Conservation (phyloP, 305 asterid genomes). For the Fraxinus ornus region DNA sequence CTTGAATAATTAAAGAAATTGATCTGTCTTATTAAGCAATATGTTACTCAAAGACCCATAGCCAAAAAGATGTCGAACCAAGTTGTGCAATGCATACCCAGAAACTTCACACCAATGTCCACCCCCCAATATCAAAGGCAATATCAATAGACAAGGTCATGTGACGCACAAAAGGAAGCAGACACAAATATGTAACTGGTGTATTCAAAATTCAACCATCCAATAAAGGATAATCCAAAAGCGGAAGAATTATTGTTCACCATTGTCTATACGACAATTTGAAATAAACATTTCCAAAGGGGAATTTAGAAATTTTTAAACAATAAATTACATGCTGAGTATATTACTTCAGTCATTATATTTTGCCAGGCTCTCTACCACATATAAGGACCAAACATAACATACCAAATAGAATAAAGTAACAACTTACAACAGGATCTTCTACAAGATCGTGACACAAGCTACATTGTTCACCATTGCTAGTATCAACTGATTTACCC, state of each 20-base stretch:
- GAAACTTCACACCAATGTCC: background rate
- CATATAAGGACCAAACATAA: constrained; percentile 8
- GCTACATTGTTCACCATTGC: constrained; percentile 54
- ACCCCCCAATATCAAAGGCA: background rate
- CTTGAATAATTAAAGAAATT: constrained; percentile 2
- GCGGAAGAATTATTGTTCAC: background rate
- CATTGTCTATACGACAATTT: background rate
- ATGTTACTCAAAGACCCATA: background rate
- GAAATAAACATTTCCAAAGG: background rate
- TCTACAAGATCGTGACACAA: constrained; percentile 71
- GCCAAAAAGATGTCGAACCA: background rate
- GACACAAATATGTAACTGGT: background rate
- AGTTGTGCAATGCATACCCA: background rate
- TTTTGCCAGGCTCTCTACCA: background rate
- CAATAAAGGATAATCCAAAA: background rate
- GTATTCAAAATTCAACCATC: background rate
- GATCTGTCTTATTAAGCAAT: background rate
- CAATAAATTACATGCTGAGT: constrained; percentile 4
- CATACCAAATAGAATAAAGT: constrained; percentile 11
- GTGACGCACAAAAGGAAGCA: background rate
- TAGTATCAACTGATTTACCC: constrained; percentile 45
- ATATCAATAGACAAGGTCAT: background rate
- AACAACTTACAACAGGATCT: constrained; percentile 68
- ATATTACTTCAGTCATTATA: background rate
- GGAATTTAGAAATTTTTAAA: background rate